Percentiles rank a stretch among this genome's conserved stretches.
Evolutionary conservation across 2,329 filamentous ascomycete genomes (phyloP).

Genomic region (Colletotrichum costaricense): DNA sequence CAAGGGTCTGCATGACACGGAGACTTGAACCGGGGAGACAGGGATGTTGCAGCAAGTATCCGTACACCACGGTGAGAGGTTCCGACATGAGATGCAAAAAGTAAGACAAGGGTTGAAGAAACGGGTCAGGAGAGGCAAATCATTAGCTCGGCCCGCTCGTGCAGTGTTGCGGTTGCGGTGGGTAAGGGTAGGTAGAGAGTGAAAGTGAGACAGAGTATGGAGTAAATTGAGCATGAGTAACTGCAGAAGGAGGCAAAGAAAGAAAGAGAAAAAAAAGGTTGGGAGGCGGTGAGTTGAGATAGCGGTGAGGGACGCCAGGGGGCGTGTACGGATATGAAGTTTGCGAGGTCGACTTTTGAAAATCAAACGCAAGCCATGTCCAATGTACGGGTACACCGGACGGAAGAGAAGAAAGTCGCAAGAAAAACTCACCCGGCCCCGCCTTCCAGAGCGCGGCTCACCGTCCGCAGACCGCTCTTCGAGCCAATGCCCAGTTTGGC

Average conservation of each 20-base stretch:
- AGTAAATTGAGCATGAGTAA: constrained; percentile 16
- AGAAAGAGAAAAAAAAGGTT: background rate
- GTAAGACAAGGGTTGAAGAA: background rate
- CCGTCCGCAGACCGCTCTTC: constrained; percentile 45
- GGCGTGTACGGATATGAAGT: constrained; percentile 6
- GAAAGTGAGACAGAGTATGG: constrained; percentile 17
- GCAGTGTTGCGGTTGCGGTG: constrained; percentile 17
- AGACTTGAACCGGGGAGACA: constrained; percentile 27
- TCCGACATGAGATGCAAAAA: constrained; percentile 15
- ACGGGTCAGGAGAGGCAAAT: constrained; percentile 13
- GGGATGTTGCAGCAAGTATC: constrained; percentile 16
- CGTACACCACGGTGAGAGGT: constrained; percentile 28
- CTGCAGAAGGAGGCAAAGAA: background rate
- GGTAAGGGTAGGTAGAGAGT: constrained; percentile 22
- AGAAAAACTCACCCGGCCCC: constrained; percentile 50
- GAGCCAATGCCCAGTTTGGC: constrained; percentile 68
- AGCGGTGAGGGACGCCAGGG: constrained; percentile 18
- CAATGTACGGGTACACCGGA: constrained; percentile 19
- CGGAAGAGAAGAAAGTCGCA: background rate
- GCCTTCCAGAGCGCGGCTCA: constrained; percentile 48
- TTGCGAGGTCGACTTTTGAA: constrained; percentile 14
- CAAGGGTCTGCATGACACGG: constrained; percentile 15
- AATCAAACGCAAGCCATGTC: background rate
- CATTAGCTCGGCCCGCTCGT: constrained; percentile 18
- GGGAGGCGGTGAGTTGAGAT: constrained; percentile 25